Percentiles rank a stretch among this genome's conserved stretches.
These are phyloP conservation scores for Fusarium xylarioides DNA, from an alignment of 2,329 filamentous ascomycete species.

Conservation along the genomic window DNA sequence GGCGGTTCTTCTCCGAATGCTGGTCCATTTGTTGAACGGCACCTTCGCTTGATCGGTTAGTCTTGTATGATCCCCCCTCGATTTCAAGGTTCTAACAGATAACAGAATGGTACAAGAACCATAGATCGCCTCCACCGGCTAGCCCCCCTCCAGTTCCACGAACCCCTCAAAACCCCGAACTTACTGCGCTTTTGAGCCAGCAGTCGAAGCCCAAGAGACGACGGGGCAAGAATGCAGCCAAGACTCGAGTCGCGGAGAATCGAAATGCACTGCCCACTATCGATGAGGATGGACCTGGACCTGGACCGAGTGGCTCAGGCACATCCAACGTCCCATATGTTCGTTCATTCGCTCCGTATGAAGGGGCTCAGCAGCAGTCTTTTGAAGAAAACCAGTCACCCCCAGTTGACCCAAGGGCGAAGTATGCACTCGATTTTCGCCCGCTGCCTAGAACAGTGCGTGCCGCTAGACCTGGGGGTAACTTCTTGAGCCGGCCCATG, in stretches of 20 bases:
- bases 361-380: not conserved
- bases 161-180: not conserved
- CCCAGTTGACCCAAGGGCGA: not conserved
- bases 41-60: slow-evolving; percentile 43
- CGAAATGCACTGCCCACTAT: not conserved
- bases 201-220: slow-evolving; percentile 1
- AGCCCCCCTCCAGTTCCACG: not conserved
- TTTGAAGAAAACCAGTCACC: not conserved
- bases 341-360: not conserved
- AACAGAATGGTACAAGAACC: slow-evolving; percentile 28
- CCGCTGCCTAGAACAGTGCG: not conserved
- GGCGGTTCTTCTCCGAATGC: slow-evolving; percentile 49
- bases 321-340: not conserved
- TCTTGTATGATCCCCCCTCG: not conserved
- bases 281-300: not conserved
- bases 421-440: not conserved
- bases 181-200: slow-evolving; percentile 1
- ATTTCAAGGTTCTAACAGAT: not conserved
- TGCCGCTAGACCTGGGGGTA: not conserved
- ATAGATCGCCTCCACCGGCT: slow-evolving; percentile 13
- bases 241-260: not conserved
- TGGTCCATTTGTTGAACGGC: slow-evolving; percentile 46
- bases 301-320: not conserved
- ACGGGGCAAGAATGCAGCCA: not conserved
- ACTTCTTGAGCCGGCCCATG: not conserved